Evolutionary conservation across 2,329 filamentous ascomycete species (phyloP), one percentile per base, ranked within the genome.

Genomic region (Grosmannia penicillata): DNA sequence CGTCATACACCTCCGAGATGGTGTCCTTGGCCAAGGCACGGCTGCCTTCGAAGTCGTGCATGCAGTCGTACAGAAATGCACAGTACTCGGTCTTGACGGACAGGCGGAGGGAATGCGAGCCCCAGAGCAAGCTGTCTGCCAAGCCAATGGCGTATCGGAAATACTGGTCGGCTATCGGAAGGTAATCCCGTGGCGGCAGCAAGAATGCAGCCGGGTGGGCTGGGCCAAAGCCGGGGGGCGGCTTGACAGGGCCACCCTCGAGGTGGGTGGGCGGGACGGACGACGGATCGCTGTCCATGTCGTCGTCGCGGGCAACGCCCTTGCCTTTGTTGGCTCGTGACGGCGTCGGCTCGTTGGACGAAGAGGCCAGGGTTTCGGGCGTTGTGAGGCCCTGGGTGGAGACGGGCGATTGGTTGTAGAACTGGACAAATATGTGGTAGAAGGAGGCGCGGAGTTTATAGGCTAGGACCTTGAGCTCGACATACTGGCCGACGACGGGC

Each of bases 371-470:
- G 4, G 53, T 49, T 36, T 69, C 66, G 11, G 67, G 63, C 1
- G 64, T 65, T 45, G 65, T 62, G 42, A 71, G 61, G 17, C 68
- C 68, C 51, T 74, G 68, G 26, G 68, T 63, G 32, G 77, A 78
- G 40, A 94, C 72, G 0, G 80, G 70, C 1, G 89, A 89, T 38
- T 84, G 76, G 58, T 95, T 95, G 62, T 95, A 85, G 54, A 95
- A 96, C 11, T 96, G 71, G 38, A 93, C 91, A 56, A 94, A 94
- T 47, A 98, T 85, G 61, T 98, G 89, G 51, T 93, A 91, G 55
- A 96, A 93, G 17, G 85, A 93, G 14, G 91, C 91, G 43, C 85
- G 78, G 13, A 98, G 70, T 59, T 96, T 98, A 55, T 85, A 84
- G 17, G 83, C 79, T 45, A 98, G 70, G 32, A 96, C 87, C 52